Conservation (phyloP, 306 rosid species). For the Hippophae gyantsensis region DNA sequence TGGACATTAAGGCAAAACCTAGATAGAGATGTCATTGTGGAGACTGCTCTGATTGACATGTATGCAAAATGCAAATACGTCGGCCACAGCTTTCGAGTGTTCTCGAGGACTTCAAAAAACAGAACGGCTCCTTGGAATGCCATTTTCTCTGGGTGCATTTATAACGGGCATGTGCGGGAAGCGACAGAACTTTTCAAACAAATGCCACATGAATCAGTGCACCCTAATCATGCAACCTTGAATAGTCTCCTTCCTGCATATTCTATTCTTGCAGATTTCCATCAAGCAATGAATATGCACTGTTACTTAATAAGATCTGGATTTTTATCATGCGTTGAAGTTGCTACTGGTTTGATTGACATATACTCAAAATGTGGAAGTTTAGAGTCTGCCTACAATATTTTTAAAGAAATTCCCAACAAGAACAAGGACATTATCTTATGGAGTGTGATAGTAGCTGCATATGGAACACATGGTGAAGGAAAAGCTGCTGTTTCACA, state of each 20-base stretch:
- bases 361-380: conserved; percentile 67
- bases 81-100: conserved; percentile 40
- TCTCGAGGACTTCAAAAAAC: conserved; percentile 44
- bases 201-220: conserved; percentile 49
- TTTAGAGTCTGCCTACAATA: conserved; percentile 46
- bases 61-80: conserved; percentile 38
- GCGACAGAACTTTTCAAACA: conserved; percentile 54
- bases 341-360: conserved; percentile 63
- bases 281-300: conserved; percentile 61
- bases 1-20: conserved; percentile 66
- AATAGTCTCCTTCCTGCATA: conserved; percentile 74
- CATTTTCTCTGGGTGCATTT: conserved; percentile 51
- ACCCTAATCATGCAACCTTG: conserved; percentile 53
- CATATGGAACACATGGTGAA: conserved; percentile 69
- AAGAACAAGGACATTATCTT: conserved; percentile 51
- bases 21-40: conserved; percentile 58
- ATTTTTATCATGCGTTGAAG: conserved; percentile 49
- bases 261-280: conserved; percentile 58
- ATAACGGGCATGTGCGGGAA: conserved; percentile 49
- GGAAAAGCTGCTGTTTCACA: conserved; percentile 62
- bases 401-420: conserved; percentile 42
- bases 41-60: conserved; percentile 40
- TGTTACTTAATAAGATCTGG: conserved; percentile 55
- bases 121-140: conserved; percentile 81
- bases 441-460: conserved; percentile 69